These are phyloP conservation scores for Aspergillus niger DNA, from an alignment of 2,329 filamentous ascomycete genomes.

Conservation along the genomic window DNA sequence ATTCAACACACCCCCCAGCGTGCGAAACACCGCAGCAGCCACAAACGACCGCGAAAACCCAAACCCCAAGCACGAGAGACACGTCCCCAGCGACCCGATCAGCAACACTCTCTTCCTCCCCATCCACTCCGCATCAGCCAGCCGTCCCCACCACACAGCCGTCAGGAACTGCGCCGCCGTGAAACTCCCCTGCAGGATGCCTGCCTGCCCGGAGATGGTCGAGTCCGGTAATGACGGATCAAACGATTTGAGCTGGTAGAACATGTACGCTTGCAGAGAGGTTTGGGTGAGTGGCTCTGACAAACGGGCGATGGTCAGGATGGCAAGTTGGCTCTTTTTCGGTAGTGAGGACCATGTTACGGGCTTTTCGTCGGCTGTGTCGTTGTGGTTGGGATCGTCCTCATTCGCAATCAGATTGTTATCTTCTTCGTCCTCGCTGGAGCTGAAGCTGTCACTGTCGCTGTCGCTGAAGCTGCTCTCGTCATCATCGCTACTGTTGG, in stretches of 20 bases:
- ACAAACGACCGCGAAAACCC: slow-evolving; percentile 68
- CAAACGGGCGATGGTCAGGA: slow-evolving; percentile 75
- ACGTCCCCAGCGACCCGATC: slow-evolving; percentile 72
- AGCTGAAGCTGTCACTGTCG: background rate
- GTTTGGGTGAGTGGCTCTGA: slow-evolving; percentile 83
- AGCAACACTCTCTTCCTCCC: slow-evolving; percentile 79
- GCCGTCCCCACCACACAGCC: slow-evolving; percentile 77
- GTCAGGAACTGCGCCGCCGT: slow-evolving; percentile 81
- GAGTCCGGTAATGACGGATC: slow-evolving; percentile 59
- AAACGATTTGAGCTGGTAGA: slow-evolving; percentile 85
- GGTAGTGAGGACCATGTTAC: slow-evolving; percentile 74
- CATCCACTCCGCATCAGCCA: slow-evolving; percentile 64
- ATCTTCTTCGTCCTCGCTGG: slow-evolving; percentile 6
- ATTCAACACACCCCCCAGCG: slow-evolving; percentile 67
- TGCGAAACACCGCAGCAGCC: slow-evolving; percentile 65
- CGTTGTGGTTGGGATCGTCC: slow-evolving; percentile 12
- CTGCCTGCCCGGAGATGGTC: slow-evolving; percentile 74
- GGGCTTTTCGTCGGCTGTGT: slow-evolving; percentile 40
- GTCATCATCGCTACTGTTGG: slow-evolving; percentile 9
- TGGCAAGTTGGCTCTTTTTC: slow-evolving; percentile 72
- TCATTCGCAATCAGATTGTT: slow-evolving; percentile 19
- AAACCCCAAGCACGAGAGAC: slow-evolving; percentile 66
- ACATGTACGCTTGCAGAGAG: slow-evolving; percentile 77
- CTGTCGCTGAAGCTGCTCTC: background rate
- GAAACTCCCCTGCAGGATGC: slow-evolving; percentile 76